phyloP scores from a whole-genome alignment of 2,329 filamentous ascomycete genomes.

The Penicillium janthinellum region DNA sequence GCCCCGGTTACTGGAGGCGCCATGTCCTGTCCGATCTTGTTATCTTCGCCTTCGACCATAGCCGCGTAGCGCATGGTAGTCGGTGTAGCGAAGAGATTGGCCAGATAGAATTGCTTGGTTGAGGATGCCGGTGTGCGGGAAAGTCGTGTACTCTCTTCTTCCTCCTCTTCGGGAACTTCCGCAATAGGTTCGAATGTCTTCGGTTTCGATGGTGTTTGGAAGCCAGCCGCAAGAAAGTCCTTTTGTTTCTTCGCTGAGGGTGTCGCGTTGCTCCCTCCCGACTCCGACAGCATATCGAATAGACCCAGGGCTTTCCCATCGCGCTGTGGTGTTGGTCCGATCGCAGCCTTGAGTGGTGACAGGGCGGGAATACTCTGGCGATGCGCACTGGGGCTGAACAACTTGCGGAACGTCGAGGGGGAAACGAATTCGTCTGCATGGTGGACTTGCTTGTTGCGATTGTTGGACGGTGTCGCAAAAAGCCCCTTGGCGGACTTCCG shows the following conservation, averaged over 20 bases:
- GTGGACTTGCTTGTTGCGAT: constrained; percentile 30
- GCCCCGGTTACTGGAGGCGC: constrained; percentile 4
- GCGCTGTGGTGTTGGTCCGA: constrained; percentile 53
- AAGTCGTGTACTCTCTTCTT: constrained; percentile 27
- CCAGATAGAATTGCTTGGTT: constrained; percentile 48
- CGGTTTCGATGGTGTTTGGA: constrained; percentile 43
- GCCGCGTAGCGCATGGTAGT: constrained; percentile 47
- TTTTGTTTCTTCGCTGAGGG: constrained; percentile 35
- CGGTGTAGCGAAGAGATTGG: constrained; percentile 50
- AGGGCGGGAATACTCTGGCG: constrained; percentile 30
- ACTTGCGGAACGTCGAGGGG: constrained; percentile 40
- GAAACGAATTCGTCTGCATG: constrained; percentile 51
- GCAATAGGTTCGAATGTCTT: constrained; percentile 31
- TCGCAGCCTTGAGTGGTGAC: constrained; percentile 41
- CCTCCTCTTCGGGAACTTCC: constrained; percentile 34
- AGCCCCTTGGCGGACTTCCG: constrained; percentile 37
- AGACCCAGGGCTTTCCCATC: constrained; percentile 52
- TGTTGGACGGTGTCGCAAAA: constrained; percentile 38
- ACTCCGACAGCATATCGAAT: constrained; percentile 50
- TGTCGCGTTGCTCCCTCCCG: constrained; percentile 39
- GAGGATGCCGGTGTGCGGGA: constrained; percentile 47
- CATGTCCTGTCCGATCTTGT: constrained; percentile 14
- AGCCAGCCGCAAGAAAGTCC: constrained; percentile 29
- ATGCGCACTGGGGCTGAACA: constrained; percentile 42
- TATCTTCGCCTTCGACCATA: constrained; percentile 40